Percentiles rank a stretch among this genome's conserved stretches.
Conservation (phyloP, 306 rosid genomes). For the Spatholobus suberectus region DNA sequence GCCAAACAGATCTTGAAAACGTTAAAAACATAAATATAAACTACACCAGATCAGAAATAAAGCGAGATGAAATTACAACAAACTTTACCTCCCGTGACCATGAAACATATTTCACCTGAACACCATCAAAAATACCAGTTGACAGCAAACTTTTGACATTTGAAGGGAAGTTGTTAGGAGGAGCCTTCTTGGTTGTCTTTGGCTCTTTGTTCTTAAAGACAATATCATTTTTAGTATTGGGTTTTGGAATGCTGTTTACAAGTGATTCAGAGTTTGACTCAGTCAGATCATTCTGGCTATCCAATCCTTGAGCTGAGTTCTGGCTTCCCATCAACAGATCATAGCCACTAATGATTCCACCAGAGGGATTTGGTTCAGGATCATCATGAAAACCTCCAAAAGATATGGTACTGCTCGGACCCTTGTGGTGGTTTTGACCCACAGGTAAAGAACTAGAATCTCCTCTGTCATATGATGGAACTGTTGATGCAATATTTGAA, state of each 20-base stretch:
- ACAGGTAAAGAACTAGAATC: constrained; percentile 60
- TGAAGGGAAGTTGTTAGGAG: constrained; percentile 90
- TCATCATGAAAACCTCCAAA: constrained; percentile 76
- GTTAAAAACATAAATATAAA: constrained; percentile 11
- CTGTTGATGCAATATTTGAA: constrained; percentile 56
- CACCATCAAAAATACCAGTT: constrained; percentile 94
- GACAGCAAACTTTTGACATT: constrained; percentile 96
- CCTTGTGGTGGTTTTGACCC: constrained; percentile 63
- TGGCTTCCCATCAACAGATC: constrained; percentile 68
- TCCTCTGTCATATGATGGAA: constrained; percentile 61
- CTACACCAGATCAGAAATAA: constrained; percentile 33
- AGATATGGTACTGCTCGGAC: constrained; percentile 66
- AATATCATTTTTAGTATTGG: constrained; percentile 53
- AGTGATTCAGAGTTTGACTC: constrained; percentile 53
- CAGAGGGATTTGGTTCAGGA: constrained; percentile 61
- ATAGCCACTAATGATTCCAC: constrained; percentile 70
- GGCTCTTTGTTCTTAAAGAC: constrained; percentile 69
- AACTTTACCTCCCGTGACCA: constrained; percentile 91
- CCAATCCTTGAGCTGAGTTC: constrained; percentile 58
- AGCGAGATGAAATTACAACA: constrained; percentile 11
- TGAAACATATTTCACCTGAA: constrained; percentile 86
- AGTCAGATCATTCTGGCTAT: constrained; percentile 60
- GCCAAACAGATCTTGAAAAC: constrained; percentile 42
- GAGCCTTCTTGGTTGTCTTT: constrained; percentile 71
- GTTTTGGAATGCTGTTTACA: constrained; percentile 56